Evolutionary conservation across 192 early-diverging fungal genomes (phyloP).

Genomic region (Mortierella antarctica): DNA sequence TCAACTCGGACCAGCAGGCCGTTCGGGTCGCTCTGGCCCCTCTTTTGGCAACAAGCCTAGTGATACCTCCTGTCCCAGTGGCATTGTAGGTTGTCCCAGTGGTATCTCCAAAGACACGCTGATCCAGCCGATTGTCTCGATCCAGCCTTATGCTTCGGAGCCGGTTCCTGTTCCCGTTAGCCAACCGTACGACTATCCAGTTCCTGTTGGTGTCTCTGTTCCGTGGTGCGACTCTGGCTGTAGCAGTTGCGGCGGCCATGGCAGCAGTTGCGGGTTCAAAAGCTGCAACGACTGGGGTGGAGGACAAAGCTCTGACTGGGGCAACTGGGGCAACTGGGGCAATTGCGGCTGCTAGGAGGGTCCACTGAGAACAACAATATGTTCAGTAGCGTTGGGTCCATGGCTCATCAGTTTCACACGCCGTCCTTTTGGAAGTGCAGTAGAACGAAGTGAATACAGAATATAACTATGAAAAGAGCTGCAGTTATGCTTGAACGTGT

Average conservation of each 20-base stretch:
- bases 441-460: background rate
- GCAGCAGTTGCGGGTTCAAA: background rate
- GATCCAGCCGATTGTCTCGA: conserved; percentile 31
- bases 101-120: conserved; percentile 20
- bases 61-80: background rate
- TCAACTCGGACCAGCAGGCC: background rate
- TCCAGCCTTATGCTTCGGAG: conserved; percentile 33
- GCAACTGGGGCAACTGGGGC: conserved; percentile 1
- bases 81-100: background rate
- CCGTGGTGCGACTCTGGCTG: background rate
- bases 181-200: conserved; percentile 18
- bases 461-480: background rate
- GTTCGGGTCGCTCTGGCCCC: background rate
- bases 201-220: conserved; percentile 32
- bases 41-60: background rate
- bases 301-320: background rate
- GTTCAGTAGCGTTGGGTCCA: background rate
- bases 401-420: background rate
- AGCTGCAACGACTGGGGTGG: background rate
- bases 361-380: background rate
- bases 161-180: conserved; percentile 41
- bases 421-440: background rate
- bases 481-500: background rate
- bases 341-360: background rate
- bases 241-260: background rate